Evolutionary conservation across 2,329 filamentous ascomycete genomes (phyloP).

Genomic region (Fusarium longipes): DNA sequence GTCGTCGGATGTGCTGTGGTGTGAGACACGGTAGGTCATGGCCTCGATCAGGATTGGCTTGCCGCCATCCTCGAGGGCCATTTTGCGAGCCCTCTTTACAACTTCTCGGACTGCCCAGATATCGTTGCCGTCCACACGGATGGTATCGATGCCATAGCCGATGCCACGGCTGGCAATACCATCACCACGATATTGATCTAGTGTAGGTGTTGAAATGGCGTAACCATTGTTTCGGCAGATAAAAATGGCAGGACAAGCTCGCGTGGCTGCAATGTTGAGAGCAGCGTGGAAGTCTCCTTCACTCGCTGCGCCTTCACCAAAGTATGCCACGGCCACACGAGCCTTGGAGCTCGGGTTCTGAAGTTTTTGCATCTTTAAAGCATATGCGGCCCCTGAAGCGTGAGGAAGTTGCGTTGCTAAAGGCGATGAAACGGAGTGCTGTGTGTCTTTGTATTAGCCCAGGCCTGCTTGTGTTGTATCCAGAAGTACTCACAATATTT

Average conservation of each 20-base stretch:
- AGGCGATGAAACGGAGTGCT: constrained; percentile 87
- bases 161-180: constrained; percentile 88
- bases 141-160: constrained; percentile 94
- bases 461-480: too few species aligned
- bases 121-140: constrained; percentile 93
- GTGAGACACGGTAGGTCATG: constrained; percentile 97
- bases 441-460: constrained; percentile 12
- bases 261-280: constrained; percentile 88
- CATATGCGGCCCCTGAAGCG: constrained; percentile 87
- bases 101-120: constrained; percentile 89
- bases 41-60: constrained; percentile 89
- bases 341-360: constrained; percentile 75
- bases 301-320: constrained; percentile 89
- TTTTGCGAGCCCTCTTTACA: constrained; percentile 78
- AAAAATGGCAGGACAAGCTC: constrained; percentile 88
- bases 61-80: constrained; percentile 84
- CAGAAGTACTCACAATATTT: constrained; percentile 74
- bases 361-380: constrained; percentile 81
- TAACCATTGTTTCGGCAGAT: constrained; percentile 95
- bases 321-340: constrained; percentile 83
- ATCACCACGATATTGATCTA: constrained; percentile 92
- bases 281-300: constrained; percentile 94
- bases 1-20: constrained; percentile 97
- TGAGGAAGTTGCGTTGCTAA: constrained; percentile 91
- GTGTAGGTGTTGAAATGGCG: constrained; percentile 87